Evolutionary conservation across 148 eudicot species (phyloP).

Genomic region (Pouteria glomerata): DNA sequence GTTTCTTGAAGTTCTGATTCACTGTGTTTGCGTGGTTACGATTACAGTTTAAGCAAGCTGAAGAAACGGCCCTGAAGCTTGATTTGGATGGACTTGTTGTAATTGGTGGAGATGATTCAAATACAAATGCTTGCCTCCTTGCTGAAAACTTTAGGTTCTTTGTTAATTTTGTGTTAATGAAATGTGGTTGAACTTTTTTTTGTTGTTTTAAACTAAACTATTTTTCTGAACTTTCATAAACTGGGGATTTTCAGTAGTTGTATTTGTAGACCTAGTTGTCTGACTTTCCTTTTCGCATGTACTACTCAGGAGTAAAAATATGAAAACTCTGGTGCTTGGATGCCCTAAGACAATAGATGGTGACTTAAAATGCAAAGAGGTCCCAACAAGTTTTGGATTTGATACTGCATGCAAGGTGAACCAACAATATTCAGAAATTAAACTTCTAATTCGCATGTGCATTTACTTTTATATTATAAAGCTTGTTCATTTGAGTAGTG

Average conservation of each 20-base stretch:
- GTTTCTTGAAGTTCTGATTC: constrained; percentile 2
- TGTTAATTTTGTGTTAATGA: neutral
- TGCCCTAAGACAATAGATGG: constrained; percentile 96
- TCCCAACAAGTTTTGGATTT: constrained; percentile 86
- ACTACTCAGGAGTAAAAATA: constrained; percentile 52
- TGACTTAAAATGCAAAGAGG: constrained; percentile 83
- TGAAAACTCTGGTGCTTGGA: constrained; percentile 80
- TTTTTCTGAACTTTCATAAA: no score
- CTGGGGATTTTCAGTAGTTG: neutral
- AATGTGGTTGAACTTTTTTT: neutral
- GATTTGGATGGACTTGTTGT: constrained; percentile 77
- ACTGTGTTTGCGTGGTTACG: constrained; percentile 6
- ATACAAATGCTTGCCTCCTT: constrained; percentile 81
- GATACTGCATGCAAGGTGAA: constrained; percentile 92
- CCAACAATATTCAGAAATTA: no score
- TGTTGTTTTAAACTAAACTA: neutral
- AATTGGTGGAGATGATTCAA: constrained; percentile 83
- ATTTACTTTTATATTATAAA: no score
- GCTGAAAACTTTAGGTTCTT: constrained; percentile 77
- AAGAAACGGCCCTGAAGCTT: constrained; percentile 27
- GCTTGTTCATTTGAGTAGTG: no score
- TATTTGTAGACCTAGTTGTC: neutral
- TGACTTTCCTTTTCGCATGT: neutral
- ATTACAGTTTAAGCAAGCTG: constrained; percentile 51
- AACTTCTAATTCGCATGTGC: no score